phyloP scores from a whole-genome alignment of 352 stramenopile species.

The Thalassiosira hispida region DNA sequence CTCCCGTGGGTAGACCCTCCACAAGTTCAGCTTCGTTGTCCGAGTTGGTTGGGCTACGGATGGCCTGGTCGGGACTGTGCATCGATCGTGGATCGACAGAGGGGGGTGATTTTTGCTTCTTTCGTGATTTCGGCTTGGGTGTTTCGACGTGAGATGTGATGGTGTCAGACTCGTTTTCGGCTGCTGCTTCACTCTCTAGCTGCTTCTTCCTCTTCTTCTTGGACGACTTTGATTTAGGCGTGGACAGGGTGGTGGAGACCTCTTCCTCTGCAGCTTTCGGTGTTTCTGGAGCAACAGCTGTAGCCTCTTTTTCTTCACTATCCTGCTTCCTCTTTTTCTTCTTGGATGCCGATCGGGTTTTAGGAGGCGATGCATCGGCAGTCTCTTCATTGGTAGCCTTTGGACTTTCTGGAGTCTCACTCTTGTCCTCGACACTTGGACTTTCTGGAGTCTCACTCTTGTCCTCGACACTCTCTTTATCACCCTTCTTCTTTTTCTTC shows the following conservation, averaged over 20 bases:
- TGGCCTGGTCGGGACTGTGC: constrained; percentile 34
- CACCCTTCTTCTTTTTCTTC: constrained; percentile 39
- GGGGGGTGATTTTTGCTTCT: constrained; percentile 33
- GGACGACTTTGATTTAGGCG: constrained; percentile 14
- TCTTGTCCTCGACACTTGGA: too few species aligned
- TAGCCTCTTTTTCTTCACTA: constrained; percentile 12
- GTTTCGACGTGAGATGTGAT: constrained; percentile 3
- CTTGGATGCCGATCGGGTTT: neutral
- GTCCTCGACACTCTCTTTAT: constrained; percentile 6
- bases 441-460: constrained; percentile 16
- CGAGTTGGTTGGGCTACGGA: neutral
- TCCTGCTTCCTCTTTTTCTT: constrained; percentile 14
- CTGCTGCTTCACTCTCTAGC: constrained; percentile 1
- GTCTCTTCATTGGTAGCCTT: neutral
- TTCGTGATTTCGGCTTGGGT: constrained; percentile 18
- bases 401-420: too few species aligned
- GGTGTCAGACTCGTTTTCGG: constrained; percentile 8
- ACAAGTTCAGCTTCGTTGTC: neutral
- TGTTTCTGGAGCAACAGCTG: constrained; percentile 44
- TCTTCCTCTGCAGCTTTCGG: constrained; percentile 16
- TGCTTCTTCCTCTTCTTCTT: constrained; percentile 54
- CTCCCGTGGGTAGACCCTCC: neutral
- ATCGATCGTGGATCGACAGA: constrained; percentile 45
- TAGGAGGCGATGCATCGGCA: neutral
- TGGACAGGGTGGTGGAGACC: neutral